Base-by-base conservation (phyloP, 352 stramenopile species). In the Plasmopara muralis region DNA sequence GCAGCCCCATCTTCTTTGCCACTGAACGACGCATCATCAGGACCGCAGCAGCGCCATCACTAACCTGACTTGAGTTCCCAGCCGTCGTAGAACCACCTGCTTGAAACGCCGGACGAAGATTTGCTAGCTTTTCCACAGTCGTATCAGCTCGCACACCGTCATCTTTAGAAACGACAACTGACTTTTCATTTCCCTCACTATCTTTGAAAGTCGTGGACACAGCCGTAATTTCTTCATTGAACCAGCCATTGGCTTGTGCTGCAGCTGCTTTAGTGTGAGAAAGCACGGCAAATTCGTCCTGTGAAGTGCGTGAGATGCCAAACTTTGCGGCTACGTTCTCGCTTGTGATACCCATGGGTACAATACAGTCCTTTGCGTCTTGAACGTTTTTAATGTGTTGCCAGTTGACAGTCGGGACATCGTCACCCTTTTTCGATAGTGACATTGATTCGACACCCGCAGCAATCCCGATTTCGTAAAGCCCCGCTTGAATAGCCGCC, bases 371-470 rank as follows among this genome's bases (percentile, higher is more conserved):
- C 66, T 85, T 90, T 29, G 79, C 79, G 53, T 85, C 76, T 56
- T 87, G 67, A 39, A 85, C 63, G 16, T 20, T 43, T 12, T 59
- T 60, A n/a, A 85, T 41, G 29, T 60, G 56, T 29, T 87, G 68
- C 78, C 78, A 87, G 61, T 77, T 71, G 25, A 86, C 75, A 4
- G 72, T 83, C 13, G 76, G 72, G 2, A 59, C 50, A 53, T 87
- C 74, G 20, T 64, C 55, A 34, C 55, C 74, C 14, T 87, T 89
- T 28, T 45, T 55, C 2, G 66, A 66, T 29, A 89, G 65, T 53
- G 82, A 86, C 87, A 96, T 96, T 65, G 62, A 89, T 68, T 96
- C 87, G 14, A 95, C 81, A 16, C 87, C 87, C 4, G 77, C 79
- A 25, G 77, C 87, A 45, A 96, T 88, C 18, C 83, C 84, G 28